Percentiles rank a stretch among this genome's conserved stretches.
phyloP scores from a whole-genome alignment of 345 rosid genomes.

The Garcia nutans region DNA sequence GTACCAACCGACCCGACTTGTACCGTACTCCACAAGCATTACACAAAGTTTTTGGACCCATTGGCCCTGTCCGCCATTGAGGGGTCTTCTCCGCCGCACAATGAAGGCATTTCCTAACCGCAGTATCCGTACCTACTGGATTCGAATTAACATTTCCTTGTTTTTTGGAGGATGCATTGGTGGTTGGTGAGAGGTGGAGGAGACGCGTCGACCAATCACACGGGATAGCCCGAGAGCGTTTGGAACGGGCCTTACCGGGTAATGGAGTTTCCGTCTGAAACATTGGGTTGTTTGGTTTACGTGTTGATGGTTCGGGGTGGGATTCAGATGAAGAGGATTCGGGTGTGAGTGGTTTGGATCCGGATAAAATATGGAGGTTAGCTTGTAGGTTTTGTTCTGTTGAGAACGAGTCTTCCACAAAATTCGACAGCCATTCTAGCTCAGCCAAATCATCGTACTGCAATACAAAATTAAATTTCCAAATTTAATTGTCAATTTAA shows the following conservation, averaged over 20 bases:
- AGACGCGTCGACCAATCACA: constrained; percentile 75
- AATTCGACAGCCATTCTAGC: constrained; percentile 81
- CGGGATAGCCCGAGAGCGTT: constrained; percentile 62
- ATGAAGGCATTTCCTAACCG: constrained; percentile 53
- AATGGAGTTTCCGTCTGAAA: constrained; percentile 50
- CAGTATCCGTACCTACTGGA: constrained; percentile 5
- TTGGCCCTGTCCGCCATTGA: constrained; percentile 78
- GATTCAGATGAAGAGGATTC: constrained; percentile 46
- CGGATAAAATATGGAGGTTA: constrained; percentile 36
- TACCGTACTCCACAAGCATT: constrained; percentile 80
- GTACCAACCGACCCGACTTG: constrained; percentile 72
- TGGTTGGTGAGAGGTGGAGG: constrained; percentile 39
- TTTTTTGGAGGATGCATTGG: constrained; percentile 20
- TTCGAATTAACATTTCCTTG: constrained; percentile 21
- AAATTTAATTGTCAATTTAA: not conserved
- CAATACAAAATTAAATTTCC: not conserved
- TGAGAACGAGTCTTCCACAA: constrained; percentile 72
- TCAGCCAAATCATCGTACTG: constrained; percentile 74
- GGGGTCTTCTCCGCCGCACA: constrained; percentile 73
- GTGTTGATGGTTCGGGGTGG: constrained; percentile 23
- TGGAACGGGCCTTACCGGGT: constrained; percentile 66
- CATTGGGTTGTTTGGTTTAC: constrained; percentile 27
- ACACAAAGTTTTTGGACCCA: constrained; percentile 73
- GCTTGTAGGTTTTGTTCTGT: constrained; percentile 45
- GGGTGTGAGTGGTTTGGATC: constrained; percentile 50